A percentile compares a stretch with the other conserved stretches of the same genome.
These are phyloP conservation scores for Bipolaris bicolor DNA, from an alignment of 2,329 filamentous ascomycete species.

Conservation along the genomic window DNA sequence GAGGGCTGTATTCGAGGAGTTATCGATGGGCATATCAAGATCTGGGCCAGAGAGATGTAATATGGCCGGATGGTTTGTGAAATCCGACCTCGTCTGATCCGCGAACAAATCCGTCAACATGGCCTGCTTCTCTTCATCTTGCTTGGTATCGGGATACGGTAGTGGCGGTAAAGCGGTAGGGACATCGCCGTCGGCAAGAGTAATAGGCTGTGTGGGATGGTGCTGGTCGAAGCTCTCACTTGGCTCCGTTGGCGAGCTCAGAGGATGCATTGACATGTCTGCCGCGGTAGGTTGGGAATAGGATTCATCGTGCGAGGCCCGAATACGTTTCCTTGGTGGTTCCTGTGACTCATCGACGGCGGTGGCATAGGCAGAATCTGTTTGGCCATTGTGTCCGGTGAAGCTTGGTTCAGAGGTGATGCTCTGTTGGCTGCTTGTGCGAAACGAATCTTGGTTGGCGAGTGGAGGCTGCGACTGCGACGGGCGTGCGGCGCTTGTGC, in stretches of 20 bases:
- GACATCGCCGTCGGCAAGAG: constrained; percentile 58
- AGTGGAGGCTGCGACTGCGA: constrained; percentile 72
- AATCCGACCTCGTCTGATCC: constrained; percentile 68
- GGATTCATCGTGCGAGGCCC: constrained; percentile 54
- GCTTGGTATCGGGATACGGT: constrained; percentile 62
- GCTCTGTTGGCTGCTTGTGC: constrained; percentile 78
- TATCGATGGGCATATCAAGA: constrained; percentile 90
- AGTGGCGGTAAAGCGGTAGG: constrained; percentile 69
- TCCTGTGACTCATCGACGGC: constrained; percentile 65
- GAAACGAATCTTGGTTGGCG: constrained; percentile 69
- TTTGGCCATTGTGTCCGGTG: constrained; percentile 55
- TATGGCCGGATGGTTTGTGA: constrained; percentile 76
- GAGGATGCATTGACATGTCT: constrained; percentile 64
- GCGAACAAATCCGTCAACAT: constrained; percentile 74
- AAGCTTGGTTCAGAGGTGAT: constrained; percentile 78
- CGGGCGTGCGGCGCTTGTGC: constrained; percentile 72
- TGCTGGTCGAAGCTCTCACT: constrained; percentile 72
- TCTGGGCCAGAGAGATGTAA: constrained; percentile 77
- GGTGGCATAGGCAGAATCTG: constrained; percentile 73
- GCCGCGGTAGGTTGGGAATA: constrained; percentile 55
- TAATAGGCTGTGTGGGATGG: constrained; percentile 55
- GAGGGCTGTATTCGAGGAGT: constrained; percentile 84
- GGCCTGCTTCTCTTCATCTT: constrained; percentile 79
- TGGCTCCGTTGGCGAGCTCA: constrained; percentile 73
- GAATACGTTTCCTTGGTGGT: constrained; percentile 79